phyloP scores from a whole-genome alignment of 208 protist genomes.

The Acanthamoeba lenticulata region DNA sequence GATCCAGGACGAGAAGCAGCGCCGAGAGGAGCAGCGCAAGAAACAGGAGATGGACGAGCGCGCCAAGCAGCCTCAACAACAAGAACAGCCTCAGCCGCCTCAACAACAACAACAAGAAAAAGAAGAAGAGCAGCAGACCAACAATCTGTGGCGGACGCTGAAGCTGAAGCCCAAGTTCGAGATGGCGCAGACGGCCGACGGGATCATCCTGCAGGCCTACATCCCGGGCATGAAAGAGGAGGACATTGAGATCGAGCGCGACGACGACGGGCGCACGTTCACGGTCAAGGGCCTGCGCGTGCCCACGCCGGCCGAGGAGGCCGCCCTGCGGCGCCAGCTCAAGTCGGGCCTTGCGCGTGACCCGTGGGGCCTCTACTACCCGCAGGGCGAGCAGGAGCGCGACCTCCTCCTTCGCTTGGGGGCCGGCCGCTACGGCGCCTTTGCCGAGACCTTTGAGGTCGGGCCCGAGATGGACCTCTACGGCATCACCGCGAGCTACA shows the following conservation, averaged over 20 bases:
- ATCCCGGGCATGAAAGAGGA: background rate
- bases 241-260: background rate
- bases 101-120: background rate
- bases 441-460: background rate
- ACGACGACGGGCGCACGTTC: background rate
- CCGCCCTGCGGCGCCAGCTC: background rate
- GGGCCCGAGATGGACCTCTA: background rate
- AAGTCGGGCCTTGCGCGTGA: background rate
- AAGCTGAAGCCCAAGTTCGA: constrained; percentile 14
- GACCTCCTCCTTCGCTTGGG: background rate
- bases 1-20: background rate
- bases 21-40: background rate
- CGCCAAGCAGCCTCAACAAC: background rate
- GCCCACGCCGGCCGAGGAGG: background rate
- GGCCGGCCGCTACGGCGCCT: background rate
- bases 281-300: background rate
- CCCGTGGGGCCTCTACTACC: background rate
- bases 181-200: background rate
- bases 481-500: background rate
- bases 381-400: background rate
- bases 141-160: background rate
- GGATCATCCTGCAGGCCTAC: background rate
- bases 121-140: background rate
- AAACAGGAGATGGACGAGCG: background rate
- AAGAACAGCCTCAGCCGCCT: background rate